Evolutionary conservation across 2,329 filamentous ascomycete species (phyloP).

Genomic region (Stagonosporopsis rhizophila): DNA sequence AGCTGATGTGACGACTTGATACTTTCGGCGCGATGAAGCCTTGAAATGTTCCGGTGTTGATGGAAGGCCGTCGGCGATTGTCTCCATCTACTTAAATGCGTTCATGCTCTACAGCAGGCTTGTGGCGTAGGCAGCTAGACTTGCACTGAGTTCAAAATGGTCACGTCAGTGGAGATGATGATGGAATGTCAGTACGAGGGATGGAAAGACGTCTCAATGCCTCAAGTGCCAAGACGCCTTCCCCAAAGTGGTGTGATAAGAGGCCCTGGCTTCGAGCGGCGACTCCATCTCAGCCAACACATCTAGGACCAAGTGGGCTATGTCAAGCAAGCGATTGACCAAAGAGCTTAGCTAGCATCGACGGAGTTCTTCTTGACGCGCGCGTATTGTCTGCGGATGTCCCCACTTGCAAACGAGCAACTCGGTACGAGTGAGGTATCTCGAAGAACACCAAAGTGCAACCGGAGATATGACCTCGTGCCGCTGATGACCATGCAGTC

Average conservation of each 20-base stretch:
- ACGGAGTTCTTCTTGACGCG: slow-evolving; percentile 10
- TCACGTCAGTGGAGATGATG: background rate
- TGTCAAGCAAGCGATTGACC: background rate
- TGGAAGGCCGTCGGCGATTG: background rate
- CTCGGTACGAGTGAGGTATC: background rate
- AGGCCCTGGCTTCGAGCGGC: background rate
- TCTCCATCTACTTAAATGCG: background rate
- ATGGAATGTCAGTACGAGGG: background rate
- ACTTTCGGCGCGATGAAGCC: background rate
- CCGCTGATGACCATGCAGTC: background rate
- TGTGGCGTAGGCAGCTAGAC: background rate
- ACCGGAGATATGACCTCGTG: background rate
- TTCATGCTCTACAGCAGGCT: background rate
- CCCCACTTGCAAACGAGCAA: background rate
- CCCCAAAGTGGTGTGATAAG: background rate
- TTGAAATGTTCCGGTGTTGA: background rate
- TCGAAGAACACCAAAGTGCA: background rate
- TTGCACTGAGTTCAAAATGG: background rate
- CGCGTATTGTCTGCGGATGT: background rate
- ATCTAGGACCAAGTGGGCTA: background rate
- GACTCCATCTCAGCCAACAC: background rate
- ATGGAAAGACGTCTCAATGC: background rate
- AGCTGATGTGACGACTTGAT: background rate
- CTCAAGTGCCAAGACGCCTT: slow-evolving; percentile 4
- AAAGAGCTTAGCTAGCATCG: background rate